These are phyloP conservation scores for Mycena galopus DNA, from an alignment of 768 basidiomycete genomes.

Conservation along the genomic window DNA sequence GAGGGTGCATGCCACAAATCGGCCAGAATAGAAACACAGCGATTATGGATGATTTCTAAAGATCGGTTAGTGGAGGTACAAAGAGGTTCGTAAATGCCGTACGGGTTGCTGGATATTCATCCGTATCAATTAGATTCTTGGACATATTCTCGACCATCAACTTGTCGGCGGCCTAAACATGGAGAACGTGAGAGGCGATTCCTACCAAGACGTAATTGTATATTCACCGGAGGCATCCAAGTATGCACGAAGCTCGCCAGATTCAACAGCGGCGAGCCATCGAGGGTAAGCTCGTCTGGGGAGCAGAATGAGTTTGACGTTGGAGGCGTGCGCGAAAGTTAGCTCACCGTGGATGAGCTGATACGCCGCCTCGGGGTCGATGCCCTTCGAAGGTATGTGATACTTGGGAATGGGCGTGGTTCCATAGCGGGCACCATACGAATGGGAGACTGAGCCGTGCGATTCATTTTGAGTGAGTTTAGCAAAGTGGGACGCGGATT, in stretches of 20 bases:
- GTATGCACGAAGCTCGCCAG: slow-evolving; percentile 74
- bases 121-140: slow-evolving; percentile 74
- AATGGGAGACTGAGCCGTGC: slow-evolving; percentile 49
- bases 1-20: slow-evolving; percentile 79
- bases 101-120: slow-evolving; percentile 80
- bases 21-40: slow-evolving; percentile 69
- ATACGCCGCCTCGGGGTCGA: slow-evolving; percentile 66
- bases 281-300: slow-evolving; percentile 75
- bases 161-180: slow-evolving; percentile 60
- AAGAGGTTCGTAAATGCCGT: slow-evolving; percentile 33
- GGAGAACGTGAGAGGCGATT: neutral
- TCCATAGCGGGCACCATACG: slow-evolving; percentile 75
- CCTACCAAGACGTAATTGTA: neutral
- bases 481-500: slow-evolving; percentile 46
- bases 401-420: slow-evolving; percentile 81
- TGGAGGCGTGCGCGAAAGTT: no score
- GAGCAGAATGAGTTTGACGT: no score
- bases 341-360: slow-evolving; percentile 40
- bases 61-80: slow-evolving; percentile 6
- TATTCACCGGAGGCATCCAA: slow-evolving; percentile 64
- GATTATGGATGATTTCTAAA: slow-evolving; percentile 64
- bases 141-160: slow-evolving; percentile 73
- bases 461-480: slow-evolving; percentile 50
- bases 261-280: slow-evolving; percentile 73
- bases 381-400: slow-evolving; percentile 59